Evolutionary conservation across 2,329 filamentous ascomycete genomes (phyloP), one percentile per base, ranked within the genome.

Genomic region (Neofusicoccum ribis): DNA sequence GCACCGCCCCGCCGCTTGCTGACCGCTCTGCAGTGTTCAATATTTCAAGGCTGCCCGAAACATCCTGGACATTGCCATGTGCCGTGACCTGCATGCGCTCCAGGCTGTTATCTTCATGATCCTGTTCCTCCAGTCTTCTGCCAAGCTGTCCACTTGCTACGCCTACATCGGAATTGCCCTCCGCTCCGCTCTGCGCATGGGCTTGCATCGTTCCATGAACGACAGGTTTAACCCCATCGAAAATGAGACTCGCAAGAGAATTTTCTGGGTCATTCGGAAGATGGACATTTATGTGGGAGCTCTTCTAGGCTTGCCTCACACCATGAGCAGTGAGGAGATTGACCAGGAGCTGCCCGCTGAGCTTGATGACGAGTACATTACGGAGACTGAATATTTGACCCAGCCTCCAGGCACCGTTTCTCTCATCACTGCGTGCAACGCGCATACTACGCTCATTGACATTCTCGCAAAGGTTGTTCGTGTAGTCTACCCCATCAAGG

Each of bases 401-500:
- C 85, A 86, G 80, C 86, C 86, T 3, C 74, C 83, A 36, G 83
- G 84, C 47, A 77, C 78, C 23, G 82, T 85, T 2, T 83, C 86
- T 3, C 70, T 88, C n/a, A 84, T 88, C 77, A 81, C 82, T 27
- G 87, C 84, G 15, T 83, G 84, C 67, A 89, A 88, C 72, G 84
- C 85, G 1, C 86, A 89, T 68, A 86, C 84, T 3, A 80, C 80
- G 50, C 78, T 89, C 23, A 82, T 86, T 5, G 79, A 81, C 44
- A 83, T 89, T 43, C 76, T 89, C 36, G 78, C 83, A 62, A 89
- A 89, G 73, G 86, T 88, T 51, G 85, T 88, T 59, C 84, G 83
- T 70, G 85, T 86, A 63, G 85, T 89, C 11, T 89, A 89, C 70
- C 87, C 87, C 0, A 84, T 88, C 67, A 88, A 89, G 70, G 80